These are phyloP conservation scores for Parasitella parasitica DNA, from an alignment of 371 early-diverging fungal species.

Conservation along the genomic window DNA sequence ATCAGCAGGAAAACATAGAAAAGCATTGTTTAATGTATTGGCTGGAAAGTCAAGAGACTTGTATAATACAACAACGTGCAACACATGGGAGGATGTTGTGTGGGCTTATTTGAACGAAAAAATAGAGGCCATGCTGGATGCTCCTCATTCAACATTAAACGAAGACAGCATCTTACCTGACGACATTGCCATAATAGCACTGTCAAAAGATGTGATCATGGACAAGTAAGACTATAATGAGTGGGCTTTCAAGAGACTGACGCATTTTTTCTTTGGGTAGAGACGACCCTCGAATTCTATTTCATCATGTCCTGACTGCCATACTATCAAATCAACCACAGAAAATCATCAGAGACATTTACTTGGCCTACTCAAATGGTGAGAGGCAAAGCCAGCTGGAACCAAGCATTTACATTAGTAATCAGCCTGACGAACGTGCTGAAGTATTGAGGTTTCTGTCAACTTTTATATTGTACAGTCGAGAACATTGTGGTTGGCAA, in stretches of 20 bases:
- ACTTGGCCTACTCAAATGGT: neutral
- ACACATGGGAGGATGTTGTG: constrained; percentile 39
- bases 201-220: constrained; percentile 14
- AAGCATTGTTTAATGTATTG: neutral
- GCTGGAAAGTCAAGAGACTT: constrained; percentile 1
- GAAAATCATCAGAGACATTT: neutral
- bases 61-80: constrained; percentile 10
- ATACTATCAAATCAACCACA: constrained; percentile 4
- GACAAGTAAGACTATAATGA: too few relatives aligned
- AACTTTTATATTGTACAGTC: constrained; percentile 21
- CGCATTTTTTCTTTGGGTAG: neutral
- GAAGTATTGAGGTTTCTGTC: constrained; percentile 17
- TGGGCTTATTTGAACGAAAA: constrained; percentile 34
- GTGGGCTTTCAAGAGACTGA: too few relatives aligned
- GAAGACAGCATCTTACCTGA: neutral
- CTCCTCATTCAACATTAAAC: neutral
- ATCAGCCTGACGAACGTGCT: neutral
- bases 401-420: neutral
- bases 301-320: constrained; percentile 16
- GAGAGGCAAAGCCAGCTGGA: neutral
- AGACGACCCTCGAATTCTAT: constrained; percentile 15
- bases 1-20: neutral
- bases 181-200: neutral
- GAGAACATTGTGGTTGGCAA: constrained; percentile 11
- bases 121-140: constrained; percentile 11